Base-by-base conservation (phyloP, 2,329 filamentous ascomycete species). In the Lasiodiplodia sp. region DNA sequence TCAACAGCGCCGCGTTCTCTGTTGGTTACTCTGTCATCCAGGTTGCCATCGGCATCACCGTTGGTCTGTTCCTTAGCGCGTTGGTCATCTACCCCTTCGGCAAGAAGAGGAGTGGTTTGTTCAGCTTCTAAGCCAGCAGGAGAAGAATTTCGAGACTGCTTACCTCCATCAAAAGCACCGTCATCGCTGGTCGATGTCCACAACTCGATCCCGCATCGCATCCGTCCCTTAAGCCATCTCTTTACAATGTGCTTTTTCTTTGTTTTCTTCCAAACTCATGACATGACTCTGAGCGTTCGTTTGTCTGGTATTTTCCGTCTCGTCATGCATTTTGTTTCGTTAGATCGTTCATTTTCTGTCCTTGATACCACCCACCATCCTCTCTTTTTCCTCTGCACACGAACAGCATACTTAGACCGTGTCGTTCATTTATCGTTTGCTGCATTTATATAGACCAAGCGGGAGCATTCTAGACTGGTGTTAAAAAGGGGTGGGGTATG, bases 31-130 rank as follows among this genome's bases (percentile, higher is more conserved):
- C 75, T 0, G 83, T 85, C 5, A 80, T 85, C 58, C 82, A 85
- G 73, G 81, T 85, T 16, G 83, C 83, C 0, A 85, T 85, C 71
- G 83, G 83, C 3, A 85, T 85, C 62, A 85, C 83, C 0, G 83
- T 85, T 0, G 83, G 83, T 0, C 70, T 85, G 67, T 85, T 85
- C 70, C 71, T 85, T 62, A 81, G 80, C 51, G 82, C 83, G 3
- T 75, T 85, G 52, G 75, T 85, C 7, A 82, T 85, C 4, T 85
- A 85, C 75, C 83, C 83, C 1, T 76, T 84, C 38, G 83, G 83
- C 10, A 85, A 85, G 78, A 80, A 78, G 74, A 78, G 82, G 71
- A 81, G 79, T 71, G 81, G 80, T 12, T 68, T 82, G 66, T 82
- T 82, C 71, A 80, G 77, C 68, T 81, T 82, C 55, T 77, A 70